Percentiles rank a stretch among this genome's conserved stretches.
phyloP scores from a whole-genome alignment of 768 basidiomycete species.

The Kwoniella sp. region DNA sequence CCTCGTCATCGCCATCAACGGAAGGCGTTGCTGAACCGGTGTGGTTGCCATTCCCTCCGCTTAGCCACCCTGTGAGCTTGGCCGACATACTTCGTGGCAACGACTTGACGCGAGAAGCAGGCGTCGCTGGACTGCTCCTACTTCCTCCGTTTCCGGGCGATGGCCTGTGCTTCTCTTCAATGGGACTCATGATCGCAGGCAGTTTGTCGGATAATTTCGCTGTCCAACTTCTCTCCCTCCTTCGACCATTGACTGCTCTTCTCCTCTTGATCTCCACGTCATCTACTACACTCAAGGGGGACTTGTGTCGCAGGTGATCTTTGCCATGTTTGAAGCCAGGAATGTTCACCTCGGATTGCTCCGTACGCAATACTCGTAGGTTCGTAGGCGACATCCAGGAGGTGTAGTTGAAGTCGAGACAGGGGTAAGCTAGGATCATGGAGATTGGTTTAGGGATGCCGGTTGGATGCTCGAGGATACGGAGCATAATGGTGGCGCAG shows the following conservation, averaged over 20 bases:
- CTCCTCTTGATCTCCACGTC: conserved; percentile 61
- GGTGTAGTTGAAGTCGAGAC: conserved; percentile 95
- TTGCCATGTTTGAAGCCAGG: conserved; percentile 75
- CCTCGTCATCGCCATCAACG: neutral
- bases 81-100: conserved; percentile 44
- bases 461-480: conserved; percentile 69
- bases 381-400: conserved; percentile 80
- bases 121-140: conserved; percentile 15
- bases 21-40: neutral
- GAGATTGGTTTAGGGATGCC: conserved; percentile 74
- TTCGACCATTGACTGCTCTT: conserved; percentile 22
- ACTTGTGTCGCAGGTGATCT: conserved; percentile 84
- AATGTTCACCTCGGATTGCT: conserved; percentile 81
- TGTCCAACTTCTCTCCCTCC: conserved; percentile 61
- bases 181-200: conserved; percentile 29
- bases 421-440: conserved; percentile 85
- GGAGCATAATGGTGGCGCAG: conserved; percentile 79
- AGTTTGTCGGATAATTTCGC: conserved; percentile 44
- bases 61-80: conserved; percentile 42
- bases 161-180: conserved; percentile 18
- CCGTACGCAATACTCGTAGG: conserved; percentile 78
- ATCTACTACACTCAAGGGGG: conserved; percentile 87
- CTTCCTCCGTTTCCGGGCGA: conserved; percentile 5
- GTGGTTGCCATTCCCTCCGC: conserved; percentile 1
- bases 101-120: conserved; percentile 23